Evolutionary conservation across 2,329 filamentous ascomycete species (phyloP), one percentile per base, ranked within the genome.

Genomic region (Fusarium kyushuense): DNA sequence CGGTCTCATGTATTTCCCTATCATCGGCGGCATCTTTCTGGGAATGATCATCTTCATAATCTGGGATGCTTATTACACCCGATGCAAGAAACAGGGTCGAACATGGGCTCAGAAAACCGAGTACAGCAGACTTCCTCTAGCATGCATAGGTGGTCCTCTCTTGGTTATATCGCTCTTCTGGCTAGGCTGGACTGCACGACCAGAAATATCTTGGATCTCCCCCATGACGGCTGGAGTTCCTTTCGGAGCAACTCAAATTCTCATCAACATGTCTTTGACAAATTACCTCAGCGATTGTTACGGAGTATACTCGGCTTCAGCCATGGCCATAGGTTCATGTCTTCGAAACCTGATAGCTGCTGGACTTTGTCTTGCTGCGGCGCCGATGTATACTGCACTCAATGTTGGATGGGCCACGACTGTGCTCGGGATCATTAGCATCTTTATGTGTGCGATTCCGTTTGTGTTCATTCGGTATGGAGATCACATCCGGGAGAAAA

Each of bases 161-260:
- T 23, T 71, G 8, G 63, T 64, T 1, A 25, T 59, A 0, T 68
- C 69, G 4, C 51, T 72, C 3, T 72, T 72, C 14, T 70, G 69
- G 69, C 51, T 70, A 0, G 70, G 69, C 1, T 72, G 69, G 70
- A 63, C 69, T 0, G 58, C 60, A 9, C 32, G 58, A 17, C 14
- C 49, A 3, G n/a, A 10, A 14, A 57, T 63, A 23, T 57, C 60
- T 0, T 63, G 60, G 60, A 35, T 57, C 2, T 63, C 60, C 0
- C 60, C 60, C 1, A 63, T 57, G 58, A 21, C 54, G 7, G 60
- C 60, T 2, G 60, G 60, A 0, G 38, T 63, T 6, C 60, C 60
- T 1, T 63, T 63, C 1, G 60, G 60, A 6, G 51, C 60, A 1
- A 43, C 58, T 9, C 42, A 63, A 5, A 30, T 63, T 1, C 49